A percentile compares a stretch with the other conserved stretches of the same genome.
phyloP scores from a whole-genome alignment of 1,284 basidiomycete species.

The Puccinia coronata region DNA sequence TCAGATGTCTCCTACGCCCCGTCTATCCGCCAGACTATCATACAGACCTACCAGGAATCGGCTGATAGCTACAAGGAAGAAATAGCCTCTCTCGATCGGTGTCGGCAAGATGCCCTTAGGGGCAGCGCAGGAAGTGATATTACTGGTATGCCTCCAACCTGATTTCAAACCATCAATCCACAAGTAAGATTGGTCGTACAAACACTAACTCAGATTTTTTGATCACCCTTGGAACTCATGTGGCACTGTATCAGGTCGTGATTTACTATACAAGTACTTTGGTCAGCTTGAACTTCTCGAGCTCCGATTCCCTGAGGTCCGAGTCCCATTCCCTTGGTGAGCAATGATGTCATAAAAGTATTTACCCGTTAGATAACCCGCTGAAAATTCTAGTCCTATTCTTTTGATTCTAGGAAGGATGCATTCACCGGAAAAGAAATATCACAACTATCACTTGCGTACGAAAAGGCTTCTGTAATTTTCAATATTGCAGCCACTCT shows the following conservation, averaged over 20 bases:
- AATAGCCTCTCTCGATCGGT: constrained; percentile 78
- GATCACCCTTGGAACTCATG: too few species aligned
- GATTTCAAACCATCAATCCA: neutral
- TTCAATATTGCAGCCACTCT: constrained; percentile 95
- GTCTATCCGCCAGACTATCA: constrained; percentile 80
- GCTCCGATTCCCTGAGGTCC: constrained; percentile 91
- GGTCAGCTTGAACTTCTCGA: constrained; percentile 97
- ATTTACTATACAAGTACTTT: constrained; percentile 98
- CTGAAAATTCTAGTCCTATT: neutral
- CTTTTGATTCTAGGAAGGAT: constrained; percentile 68
- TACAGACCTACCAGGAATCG: constrained; percentile 88
- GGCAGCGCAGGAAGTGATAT: constrained; percentile 87
- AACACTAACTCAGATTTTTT: neutral
- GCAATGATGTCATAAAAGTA: neutral
- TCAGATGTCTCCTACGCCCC: constrained; percentile 80
- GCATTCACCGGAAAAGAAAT: constrained; percentile 92
- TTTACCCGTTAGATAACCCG: neutral
- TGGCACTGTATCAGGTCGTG: constrained; percentile 67
- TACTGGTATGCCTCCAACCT: constrained; percentile 68
- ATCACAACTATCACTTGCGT: constrained; percentile 93
- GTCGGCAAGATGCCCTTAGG: constrained; percentile 89
- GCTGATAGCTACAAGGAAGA: constrained; percentile 84
- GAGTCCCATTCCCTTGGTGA: constrained; percentile 86
- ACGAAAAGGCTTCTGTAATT: constrained; percentile 95
- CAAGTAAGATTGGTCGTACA: neutral